A percentile compares a stretch with the other conserved stretches of the same genome.
Conservation (phyloP, 2,329 filamentous ascomycete species). For the Sporothrix pseudoabietina region DNA sequence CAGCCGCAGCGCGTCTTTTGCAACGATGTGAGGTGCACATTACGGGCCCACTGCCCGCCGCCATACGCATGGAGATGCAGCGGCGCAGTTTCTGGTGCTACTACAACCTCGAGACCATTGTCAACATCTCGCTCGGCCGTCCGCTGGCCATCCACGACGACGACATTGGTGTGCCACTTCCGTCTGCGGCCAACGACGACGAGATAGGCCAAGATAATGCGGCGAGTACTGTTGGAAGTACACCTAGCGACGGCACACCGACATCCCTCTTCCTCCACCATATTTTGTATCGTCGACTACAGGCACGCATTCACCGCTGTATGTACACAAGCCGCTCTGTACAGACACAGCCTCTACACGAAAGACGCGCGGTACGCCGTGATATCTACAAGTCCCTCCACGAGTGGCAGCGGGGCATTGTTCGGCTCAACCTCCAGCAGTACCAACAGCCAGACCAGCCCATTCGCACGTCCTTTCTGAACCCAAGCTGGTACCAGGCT, state of each 20-base stretch:
- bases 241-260: background rate
- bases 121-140: slow-evolving; percentile 23
- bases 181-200: background rate
- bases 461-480: slow-evolving; percentile 7
- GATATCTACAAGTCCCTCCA: slow-evolving; percentile 15
- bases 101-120: slow-evolving; percentile 26
- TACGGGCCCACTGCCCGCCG: background rate
- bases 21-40: slow-evolving; percentile 23
- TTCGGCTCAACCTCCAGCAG: background rate
- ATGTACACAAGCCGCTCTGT: slow-evolving; percentile 24
- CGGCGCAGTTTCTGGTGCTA: slow-evolving; percentile 27
- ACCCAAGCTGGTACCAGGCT: slow-evolving; percentile 21
- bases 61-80: slow-evolving; percentile 20
- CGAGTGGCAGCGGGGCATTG: slow-evolving; percentile 5
- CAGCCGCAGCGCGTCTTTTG: background rate
- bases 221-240: background rate
- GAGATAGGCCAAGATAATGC: background rate
- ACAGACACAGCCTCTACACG: slow-evolving; percentile 19
- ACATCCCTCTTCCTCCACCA: slow-evolving; percentile 19
- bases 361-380: slow-evolving; percentile 2
- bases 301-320: slow-evolving; percentile 24
- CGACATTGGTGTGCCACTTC: slow-evolving; percentile 15
- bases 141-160: slow-evolving; percentile 26
- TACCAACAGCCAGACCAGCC: background rate
- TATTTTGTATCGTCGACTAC: slow-evolving; percentile 19